phyloP scores from a whole-genome alignment of 345 rosid species.

The Luvunga scandens region DNA sequence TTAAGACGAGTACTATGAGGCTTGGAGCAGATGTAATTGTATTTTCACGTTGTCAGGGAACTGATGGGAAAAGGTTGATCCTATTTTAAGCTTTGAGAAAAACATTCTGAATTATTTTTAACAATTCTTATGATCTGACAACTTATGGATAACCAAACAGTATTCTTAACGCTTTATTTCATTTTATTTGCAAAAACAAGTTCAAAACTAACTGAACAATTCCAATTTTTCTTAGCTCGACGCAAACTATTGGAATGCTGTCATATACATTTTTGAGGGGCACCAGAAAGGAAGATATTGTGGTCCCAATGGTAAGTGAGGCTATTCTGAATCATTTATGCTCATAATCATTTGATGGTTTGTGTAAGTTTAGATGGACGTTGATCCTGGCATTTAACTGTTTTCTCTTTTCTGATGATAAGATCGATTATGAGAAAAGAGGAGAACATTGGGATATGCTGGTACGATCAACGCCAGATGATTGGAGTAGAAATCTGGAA shows the following conservation, averaged over 20 bases:
- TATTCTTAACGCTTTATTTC: not conserved
- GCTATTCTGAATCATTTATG: not conserved
- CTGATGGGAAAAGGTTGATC: constrained; percentile 42
- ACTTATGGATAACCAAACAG: not conserved
- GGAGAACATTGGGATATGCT: constrained; percentile 43
- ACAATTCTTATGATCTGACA: not conserved
- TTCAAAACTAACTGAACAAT: constrained; percentile 1
- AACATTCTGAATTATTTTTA: not conserved
- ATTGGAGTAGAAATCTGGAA: constrained; percentile 49
- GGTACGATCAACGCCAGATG: constrained; percentile 38
- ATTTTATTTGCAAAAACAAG: not conserved
- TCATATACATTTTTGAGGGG: constrained; percentile 66
- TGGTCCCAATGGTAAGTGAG: constrained; percentile 87
- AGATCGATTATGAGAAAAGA: constrained; percentile 62
- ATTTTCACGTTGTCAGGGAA: constrained; percentile 51
- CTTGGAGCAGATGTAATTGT: constrained; percentile 89
- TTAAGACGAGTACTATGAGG: constrained; percentile 88
- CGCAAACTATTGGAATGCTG: constrained; percentile 66
- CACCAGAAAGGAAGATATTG: constrained; percentile 63
- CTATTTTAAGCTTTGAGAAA: not conserved
- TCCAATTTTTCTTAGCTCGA: constrained; percentile 30
- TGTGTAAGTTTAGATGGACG: not conserved
- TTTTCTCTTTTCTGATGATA: constrained; percentile 3
- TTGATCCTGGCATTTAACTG: not conserved
- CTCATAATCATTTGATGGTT: not conserved